Evolutionary conservation across 768 basidiomycete genomes (phyloP).

Genomic region (Kwoniella sp.): DNA sequence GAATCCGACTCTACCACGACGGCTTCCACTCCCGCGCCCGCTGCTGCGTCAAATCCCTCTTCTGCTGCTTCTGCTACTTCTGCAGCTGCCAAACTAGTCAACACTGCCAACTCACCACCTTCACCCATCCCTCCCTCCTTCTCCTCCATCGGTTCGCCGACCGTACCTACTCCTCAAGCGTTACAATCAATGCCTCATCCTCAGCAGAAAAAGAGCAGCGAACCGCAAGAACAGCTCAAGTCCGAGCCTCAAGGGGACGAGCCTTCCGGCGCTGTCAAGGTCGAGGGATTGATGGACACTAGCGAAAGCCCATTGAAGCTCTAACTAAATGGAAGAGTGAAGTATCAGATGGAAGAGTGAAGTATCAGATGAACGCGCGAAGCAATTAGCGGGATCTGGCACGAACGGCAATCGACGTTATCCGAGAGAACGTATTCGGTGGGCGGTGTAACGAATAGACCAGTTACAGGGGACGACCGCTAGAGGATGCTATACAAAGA

Average conservation of each 20-base stretch:
- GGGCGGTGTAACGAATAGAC: too few relatives aligned
- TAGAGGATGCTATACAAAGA: too few relatives aligned
- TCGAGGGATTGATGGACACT: slow-evolving; percentile 53
- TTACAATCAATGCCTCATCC: slow-evolving; percentile 18
- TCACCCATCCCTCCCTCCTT: slow-evolving; percentile 32
- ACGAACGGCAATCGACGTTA: too few relatives aligned
- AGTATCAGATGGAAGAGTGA: too few relatives aligned
- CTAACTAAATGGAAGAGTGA: slow-evolving; percentile 22
- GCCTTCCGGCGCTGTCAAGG: slow-evolving; percentile 38
- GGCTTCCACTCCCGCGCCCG: neutral
- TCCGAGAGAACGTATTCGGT: too few relatives aligned
- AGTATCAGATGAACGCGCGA: too few relatives aligned
- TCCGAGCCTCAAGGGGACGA: slow-evolving; percentile 45
- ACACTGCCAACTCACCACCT: slow-evolving; percentile 12
- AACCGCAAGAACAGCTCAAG: slow-evolving; percentile 37
- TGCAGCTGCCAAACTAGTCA: slow-evolving; percentile 4
- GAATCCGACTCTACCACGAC: slow-evolving; percentile 41
- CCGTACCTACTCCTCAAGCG: slow-evolving; percentile 40
- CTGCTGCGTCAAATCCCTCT: slow-evolving; percentile 27
- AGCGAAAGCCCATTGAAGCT: slow-evolving; percentile 48
- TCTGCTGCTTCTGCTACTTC: slow-evolving; percentile 15
- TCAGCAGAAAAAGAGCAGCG: slow-evolving; percentile 3
- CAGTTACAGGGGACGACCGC: too few relatives aligned
- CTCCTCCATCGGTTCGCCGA: slow-evolving; percentile 47
- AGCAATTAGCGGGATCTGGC: too few relatives aligned